Conservation (phyloP, 176 grass and related monocot species). For the Phoenix dactylifera region DNA sequence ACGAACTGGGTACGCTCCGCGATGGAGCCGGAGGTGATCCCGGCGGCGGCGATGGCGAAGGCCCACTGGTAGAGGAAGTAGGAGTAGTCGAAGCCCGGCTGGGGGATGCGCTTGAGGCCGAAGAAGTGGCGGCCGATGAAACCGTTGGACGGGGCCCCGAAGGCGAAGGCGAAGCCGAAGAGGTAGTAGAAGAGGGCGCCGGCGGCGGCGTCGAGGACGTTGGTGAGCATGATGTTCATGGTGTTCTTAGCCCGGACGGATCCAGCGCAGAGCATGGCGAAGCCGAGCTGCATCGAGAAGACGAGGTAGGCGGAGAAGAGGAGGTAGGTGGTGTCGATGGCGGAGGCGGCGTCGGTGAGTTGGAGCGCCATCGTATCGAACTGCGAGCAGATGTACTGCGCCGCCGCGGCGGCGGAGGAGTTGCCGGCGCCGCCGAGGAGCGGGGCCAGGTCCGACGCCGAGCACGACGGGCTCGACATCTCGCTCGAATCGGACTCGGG, state of each 20-base stretch:
- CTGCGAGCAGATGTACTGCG: slow-evolving; percentile 31
- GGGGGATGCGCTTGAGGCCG: slow-evolving; percentile 18
- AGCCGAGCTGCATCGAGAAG: slow-evolving; percentile 87
- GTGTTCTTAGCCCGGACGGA: slow-evolving; percentile 94
- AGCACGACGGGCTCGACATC: slow-evolving; percentile 6
- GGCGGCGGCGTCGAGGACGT: slow-evolving; percentile 76
- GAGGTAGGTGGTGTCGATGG: slow-evolving; percentile 69
- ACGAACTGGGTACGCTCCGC: slow-evolving; percentile 32
- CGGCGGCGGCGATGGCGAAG: slow-evolving; percentile 28
- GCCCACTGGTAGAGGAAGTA: slow-evolving; percentile 37
- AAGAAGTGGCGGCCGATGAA: slow-evolving; percentile 58
- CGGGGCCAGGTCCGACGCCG: slow-evolving; percentile 3
- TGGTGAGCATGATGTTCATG: slow-evolving; percentile 93
- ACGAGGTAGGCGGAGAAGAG: slow-evolving; percentile 91
- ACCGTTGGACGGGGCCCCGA: slow-evolving; percentile 61
- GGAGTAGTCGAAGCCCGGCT: slow-evolving; percentile 24
- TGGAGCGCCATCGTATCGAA: not conserved
- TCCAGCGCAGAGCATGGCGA: slow-evolving; percentile 83
- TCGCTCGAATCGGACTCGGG: no score
- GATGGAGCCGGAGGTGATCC: slow-evolving; percentile 39
- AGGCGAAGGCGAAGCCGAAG: slow-evolving; percentile 90
- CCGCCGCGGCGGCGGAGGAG: not conserved
- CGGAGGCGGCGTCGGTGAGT: slow-evolving; percentile 38
- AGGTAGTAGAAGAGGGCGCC: slow-evolving; percentile 87
- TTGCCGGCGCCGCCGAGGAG: slow-evolving; percentile 19